A percentile compares a stretch with the other conserved stretches of the same genome.
phyloP scores from a whole-genome alignment of 2,329 filamentous ascomycete species.

The Aspergillus viridinutans region DNA sequence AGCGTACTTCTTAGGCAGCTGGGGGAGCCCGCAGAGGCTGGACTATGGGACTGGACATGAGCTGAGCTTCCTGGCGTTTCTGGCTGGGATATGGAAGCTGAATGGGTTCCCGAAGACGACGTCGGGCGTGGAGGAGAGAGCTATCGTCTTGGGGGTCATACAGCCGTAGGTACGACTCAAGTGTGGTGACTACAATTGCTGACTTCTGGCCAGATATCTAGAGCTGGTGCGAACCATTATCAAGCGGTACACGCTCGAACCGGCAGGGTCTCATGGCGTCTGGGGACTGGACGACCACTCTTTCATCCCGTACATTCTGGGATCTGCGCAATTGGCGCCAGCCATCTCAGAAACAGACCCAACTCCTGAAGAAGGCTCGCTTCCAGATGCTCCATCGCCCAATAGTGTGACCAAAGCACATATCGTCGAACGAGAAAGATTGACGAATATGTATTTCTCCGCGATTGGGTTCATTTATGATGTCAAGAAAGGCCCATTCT shows the following conservation, averaged over 20 bases:
- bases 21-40: constrained; percentile 81
- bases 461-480: constrained; percentile 96
- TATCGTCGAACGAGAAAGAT: constrained; percentile 63
- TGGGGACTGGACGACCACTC: constrained; percentile 99
- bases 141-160: constrained; percentile 75
- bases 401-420: constrained; percentile 61
- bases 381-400: constrained; percentile 67
- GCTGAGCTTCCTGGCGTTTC: constrained; percentile 86
- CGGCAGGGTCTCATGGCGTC: constrained; percentile 91
- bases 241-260: constrained; percentile 85
- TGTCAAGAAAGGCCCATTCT: constrained; percentile 93
- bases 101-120: constrained; percentile 64
- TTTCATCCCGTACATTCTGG: constrained; percentile 91
- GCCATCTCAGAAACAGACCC: constrained; percentile 61
- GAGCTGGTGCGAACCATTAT: constrained; percentile 77
- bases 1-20: constrained; percentile 76
- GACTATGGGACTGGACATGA: constrained; percentile 98
- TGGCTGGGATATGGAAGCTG: constrained; percentile 88
- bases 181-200: not conserved
- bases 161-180: constrained; percentile 62
- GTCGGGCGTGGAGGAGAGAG: constrained; percentile 61
- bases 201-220: constrained; percentile 59
- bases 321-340: constrained; percentile 82
- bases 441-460: constrained; percentile 83
- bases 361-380: constrained; percentile 75